Base-by-base conservation (phyloP, 2,329 filamentous ascomycete species). In the Trichophyton benhamiae region DNA sequence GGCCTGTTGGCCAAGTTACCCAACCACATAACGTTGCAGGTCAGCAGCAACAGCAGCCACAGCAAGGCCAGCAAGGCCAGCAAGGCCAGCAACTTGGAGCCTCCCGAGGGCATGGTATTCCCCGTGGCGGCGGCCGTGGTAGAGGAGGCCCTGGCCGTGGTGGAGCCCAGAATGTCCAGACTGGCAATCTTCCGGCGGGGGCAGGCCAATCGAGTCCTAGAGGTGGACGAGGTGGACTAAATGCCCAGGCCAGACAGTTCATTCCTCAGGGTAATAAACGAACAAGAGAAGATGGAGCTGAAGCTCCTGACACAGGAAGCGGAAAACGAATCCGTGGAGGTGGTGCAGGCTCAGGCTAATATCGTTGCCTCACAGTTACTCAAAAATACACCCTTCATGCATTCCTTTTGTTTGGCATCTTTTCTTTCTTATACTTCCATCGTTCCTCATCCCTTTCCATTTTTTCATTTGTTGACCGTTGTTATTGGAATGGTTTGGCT, bases 201-300 rank as follows among this genome's bases (percentile, higher is more conserved):
- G 70, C 70, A 49, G 65, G 64, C 13, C 72, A 71, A 65, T 61
- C 46, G 67, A 71, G 59, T 58, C 67, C 70, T 11, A 67, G 68
- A 42, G 68, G 70, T 30, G 69, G 69, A 22, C 69, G 78, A 22
- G 70, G 72, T n/a, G 74, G 63, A 9, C 67, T 83, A 42, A 83
- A 80, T 67, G 76, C 78, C 1, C 72, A 74, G 9, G 81, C 77
- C 22, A 74, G 75, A 13, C 80, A 81, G 57, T 83, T 85, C 61
- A 80, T 83, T 66, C 82, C 81, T 30, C 77, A 79, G 15, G 79
- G 80, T 22, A 81, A 78, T 66, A 83, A 84, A 71, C 75, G 82
- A 41, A 76, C 79, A 20, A 76, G 81, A 60, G 81, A 83, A 61
- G 81, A 83, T 61, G 76, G 74, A 3, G 65, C 68, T 9, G 74